A percentile compares a stretch with the other conserved stretches of the same genome.
These are phyloP conservation scores for Fraxinus ornus DNA, from an alignment of 305 asterid genomes.

Conservation along the genomic window DNA sequence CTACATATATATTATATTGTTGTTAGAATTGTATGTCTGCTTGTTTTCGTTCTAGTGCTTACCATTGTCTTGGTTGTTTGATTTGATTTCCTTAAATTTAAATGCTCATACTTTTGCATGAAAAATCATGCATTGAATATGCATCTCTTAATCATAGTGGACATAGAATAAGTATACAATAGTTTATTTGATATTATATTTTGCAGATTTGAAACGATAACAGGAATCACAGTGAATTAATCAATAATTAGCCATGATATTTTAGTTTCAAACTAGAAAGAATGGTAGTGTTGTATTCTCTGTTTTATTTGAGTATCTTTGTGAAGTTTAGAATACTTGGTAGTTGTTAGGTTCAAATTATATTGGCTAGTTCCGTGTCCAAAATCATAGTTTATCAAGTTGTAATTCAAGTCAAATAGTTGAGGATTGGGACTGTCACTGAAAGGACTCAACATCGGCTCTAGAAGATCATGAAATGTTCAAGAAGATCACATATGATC, in stretches of 20 bases:
- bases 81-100: neutral
- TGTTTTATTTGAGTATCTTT: neutral
- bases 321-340: neutral
- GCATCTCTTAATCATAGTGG: constrained; percentile 9
- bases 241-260: neutral
- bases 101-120: neutral
- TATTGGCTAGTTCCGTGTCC: too few relatives aligned
- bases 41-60: constrained; percentile 4
- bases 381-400: too few relatives aligned
- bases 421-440: too few relatives aligned
- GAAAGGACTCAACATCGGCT: too few relatives aligned
- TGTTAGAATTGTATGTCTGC: too few relatives aligned
- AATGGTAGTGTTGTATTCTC: neutral
- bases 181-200: neutral
- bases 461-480: too few relatives aligned
- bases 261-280: constrained; percentile 12
- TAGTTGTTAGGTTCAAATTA: neutral
- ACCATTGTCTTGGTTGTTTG: neutral
- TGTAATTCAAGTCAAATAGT: too few relatives aligned
- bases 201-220: constrained; percentile 47
- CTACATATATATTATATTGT: too few relatives aligned
- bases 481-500: too few relatives aligned
- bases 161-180: neutral
- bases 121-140: neutral
- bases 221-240: neutral